These are phyloP conservation scores for Nigrospora osmanthi DNA, from an alignment of 2,329 filamentous ascomycete species.

Conservation along the genomic window DNA sequence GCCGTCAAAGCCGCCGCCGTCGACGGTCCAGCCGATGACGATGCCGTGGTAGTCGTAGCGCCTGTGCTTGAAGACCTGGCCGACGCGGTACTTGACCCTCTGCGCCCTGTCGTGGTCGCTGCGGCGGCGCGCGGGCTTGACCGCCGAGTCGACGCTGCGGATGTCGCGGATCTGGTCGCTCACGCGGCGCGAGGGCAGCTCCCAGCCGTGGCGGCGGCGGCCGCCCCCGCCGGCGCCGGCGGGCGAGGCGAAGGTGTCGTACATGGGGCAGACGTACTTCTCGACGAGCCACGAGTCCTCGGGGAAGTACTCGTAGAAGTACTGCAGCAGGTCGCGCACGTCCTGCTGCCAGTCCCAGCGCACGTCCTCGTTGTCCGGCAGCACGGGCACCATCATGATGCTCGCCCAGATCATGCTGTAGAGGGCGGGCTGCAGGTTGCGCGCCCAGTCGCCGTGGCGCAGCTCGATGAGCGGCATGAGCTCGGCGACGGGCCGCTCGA, in stretches of 20 bases:
- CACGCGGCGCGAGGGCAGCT: conserved; percentile 23
- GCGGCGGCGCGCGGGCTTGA: conserved; percentile 25
- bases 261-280: conserved; percentile 58
- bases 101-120: conserved; percentile 17
- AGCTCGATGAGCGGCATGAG: conserved; percentile 27
- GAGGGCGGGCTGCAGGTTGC: conserved; percentile 49
- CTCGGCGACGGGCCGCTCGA: conserved; percentile 27
- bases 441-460: conserved; percentile 43
- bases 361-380: conserved; percentile 27
- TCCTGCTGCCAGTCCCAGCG: conserved; percentile 49
- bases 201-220: conserved; percentile 22
- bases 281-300: conserved; percentile 68
- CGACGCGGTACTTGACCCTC: conserved; percentile 59
- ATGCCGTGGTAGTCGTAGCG: conserved; percentile 74
- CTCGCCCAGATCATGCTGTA: conserved; percentile 71
- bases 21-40: conserved; percentile 79
- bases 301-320: conserved; percentile 57
- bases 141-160: conserved; percentile 31
- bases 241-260: conserved; percentile 32
- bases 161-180: conserved; percentile 30
- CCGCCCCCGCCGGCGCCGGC: too few relatives aligned
- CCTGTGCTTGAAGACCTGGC: conserved; percentile 77
- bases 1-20: conserved; percentile 52
- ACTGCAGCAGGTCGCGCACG: conserved; percentile 56
- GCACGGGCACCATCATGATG: conserved; percentile 43